Evolutionary conservation across 805 yeast species (phyloP).

Genomic region (Wickerhamiella bombiphila): DNA sequence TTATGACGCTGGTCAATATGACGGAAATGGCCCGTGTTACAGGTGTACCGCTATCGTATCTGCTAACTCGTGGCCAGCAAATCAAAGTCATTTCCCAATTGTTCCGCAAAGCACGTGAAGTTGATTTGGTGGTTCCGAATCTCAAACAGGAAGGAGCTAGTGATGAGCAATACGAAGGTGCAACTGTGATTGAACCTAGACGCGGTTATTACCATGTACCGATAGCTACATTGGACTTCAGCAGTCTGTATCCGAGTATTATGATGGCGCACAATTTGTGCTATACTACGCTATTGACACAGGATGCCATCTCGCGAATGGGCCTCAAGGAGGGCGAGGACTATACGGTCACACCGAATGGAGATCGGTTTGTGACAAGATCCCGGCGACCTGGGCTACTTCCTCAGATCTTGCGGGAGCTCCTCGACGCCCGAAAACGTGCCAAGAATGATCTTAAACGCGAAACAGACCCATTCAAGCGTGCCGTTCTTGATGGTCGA

Average conservation of each 20-base stretch:
- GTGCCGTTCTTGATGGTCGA: constrained; percentile 91
- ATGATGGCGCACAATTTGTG: constrained; percentile 99
- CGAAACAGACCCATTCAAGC: constrained; percentile 87
- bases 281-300: constrained; percentile 74
- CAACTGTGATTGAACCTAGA: constrained; percentile 92
- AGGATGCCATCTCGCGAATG: constrained; percentile 50
- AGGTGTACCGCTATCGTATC: constrained; percentile 90
- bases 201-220: constrained; percentile 96
- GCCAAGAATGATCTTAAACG: constrained; percentile 83
- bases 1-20: constrained; percentile 92
- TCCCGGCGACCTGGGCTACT: constrained; percentile 64
- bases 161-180: constrained; percentile 96
- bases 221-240: constrained; percentile 94
- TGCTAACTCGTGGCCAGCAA: constrained; percentile 89
- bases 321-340: constrained; percentile 55
- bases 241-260: constrained; percentile 91
- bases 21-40: constrained; percentile 99
- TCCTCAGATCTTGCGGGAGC: constrained; percentile 82
- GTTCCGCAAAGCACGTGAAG: constrained; percentile 79
- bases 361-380: constrained; percentile 73
- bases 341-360: constrained; percentile 78
- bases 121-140: constrained; percentile 82
- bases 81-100: constrained; percentile 93
- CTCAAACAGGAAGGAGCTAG: constrained; percentile 62
- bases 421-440: constrained; percentile 78